Conservation (phyloP, 225 moss, liverwort and hornwort genomes). For the Marchantia polymorpha region DNA sequence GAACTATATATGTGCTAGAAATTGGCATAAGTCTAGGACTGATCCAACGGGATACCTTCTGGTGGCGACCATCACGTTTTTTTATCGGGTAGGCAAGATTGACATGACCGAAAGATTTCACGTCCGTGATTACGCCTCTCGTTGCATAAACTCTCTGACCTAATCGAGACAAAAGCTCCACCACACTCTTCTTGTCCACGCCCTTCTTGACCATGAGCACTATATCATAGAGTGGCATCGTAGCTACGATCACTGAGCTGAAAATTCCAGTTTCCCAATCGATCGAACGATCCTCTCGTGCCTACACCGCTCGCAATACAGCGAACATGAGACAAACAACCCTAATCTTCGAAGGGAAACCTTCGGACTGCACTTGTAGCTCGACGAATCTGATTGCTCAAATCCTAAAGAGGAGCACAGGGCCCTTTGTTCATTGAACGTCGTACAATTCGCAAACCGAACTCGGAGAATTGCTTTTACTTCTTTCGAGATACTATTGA, state of each 20-base stretch:
- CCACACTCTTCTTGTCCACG: constrained; percentile 76
- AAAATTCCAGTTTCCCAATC: neutral
- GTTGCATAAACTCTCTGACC: constrained; percentile 88
- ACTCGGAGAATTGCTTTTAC: too few species aligned
- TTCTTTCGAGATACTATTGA: too few species aligned
- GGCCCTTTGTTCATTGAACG: too few species aligned
- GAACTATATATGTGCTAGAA: too few species aligned
- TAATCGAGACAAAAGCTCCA: constrained; percentile 70
- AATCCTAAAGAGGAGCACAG: too few species aligned
- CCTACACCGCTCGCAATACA: neutral
- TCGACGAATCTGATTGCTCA: too few species aligned
- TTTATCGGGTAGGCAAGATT: constrained; percentile 93
- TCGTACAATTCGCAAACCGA: too few species aligned
- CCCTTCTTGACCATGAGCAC: constrained; percentile 93
- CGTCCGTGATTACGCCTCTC: constrained; percentile 80
- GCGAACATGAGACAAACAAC: neutral
- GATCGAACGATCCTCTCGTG: neutral
- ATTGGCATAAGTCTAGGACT: neutral
- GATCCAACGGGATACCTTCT: constrained; percentile 52
- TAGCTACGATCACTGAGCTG: neutral
- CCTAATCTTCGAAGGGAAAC: neutral
- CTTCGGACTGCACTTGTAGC: too few species aligned
- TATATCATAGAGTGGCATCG: constrained; percentile 92
- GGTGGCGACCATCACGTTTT: constrained; percentile 90
- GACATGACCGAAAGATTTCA: constrained; percentile 96